Evolutionary conservation across 345 rosid species (phyloP).

Genomic region (Moricandia arvensis): DNA sequence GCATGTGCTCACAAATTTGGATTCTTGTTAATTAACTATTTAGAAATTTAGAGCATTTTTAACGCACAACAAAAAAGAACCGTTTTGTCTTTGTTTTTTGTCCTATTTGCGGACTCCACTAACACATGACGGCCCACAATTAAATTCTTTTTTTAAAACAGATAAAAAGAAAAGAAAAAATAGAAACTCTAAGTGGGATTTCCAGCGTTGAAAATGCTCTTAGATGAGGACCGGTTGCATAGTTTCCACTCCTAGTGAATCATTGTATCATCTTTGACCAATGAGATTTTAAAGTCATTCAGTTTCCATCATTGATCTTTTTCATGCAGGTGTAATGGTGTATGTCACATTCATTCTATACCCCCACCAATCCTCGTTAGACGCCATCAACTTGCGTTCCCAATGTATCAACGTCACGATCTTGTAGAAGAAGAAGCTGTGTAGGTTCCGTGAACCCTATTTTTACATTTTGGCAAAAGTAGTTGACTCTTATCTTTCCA

Average conservation of each 20-base stretch:
- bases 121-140: too few species aligned
- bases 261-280: conserved; percentile 3
- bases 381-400: conserved; percentile 14
- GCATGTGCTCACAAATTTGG: conserved; percentile 25
- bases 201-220: too few species aligned
- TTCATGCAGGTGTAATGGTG: background rate
- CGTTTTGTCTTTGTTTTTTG: too few species aligned
- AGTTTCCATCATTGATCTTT: background rate
- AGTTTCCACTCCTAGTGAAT: background rate
- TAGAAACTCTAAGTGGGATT: too few species aligned
- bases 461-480: background rate
- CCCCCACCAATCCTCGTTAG: background rate
- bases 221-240: background rate
- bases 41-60: too few species aligned
- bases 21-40: conserved; percentile 25
- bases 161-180: too few species aligned
- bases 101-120: too few species aligned
- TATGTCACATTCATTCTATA: background rate
- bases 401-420: conserved; percentile 30
- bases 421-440: conserved; percentile 7
- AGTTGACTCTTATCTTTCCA: conserved; percentile 19
- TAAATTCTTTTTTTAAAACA: too few species aligned
- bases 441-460: conserved; percentile 36
- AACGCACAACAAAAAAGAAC: too few species aligned
- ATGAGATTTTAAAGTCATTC: background rate